Base-by-base conservation (phyloP, 805 yeast genomes). In the Zygosaccharomyces gambellarensis region DNA sequence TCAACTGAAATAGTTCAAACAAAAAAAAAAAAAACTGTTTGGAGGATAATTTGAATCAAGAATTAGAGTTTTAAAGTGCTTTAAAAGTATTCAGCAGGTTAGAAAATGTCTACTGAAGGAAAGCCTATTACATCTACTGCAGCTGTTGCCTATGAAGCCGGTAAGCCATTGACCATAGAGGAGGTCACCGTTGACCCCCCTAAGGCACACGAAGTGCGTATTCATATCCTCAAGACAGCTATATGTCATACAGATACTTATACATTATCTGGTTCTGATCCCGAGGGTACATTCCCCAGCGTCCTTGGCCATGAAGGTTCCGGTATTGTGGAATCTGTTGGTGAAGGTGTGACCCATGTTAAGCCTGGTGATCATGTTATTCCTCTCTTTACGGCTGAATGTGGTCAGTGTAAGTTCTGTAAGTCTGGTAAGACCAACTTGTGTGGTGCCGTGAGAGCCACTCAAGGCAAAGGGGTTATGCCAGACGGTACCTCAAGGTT, bases 191-290 rank as follows among this genome's bases (percentile, higher is more conserved):
- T 94, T 39, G 84, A 79, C 22, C 90, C 99, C 22, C 99, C 99
- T 59, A 85, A 81, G 70, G 96, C 97, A 43, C 97, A 94, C 67
- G 99, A 94, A 73, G 98, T 94, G 43, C 85, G 99, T 71, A 87
- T 94, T 69, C 86, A 89, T 71, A 73, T 94, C 50, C 76, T 76
- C 45, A 78, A 86, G 74, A 87, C 97, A 28, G 99, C 97, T 68
- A 96, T 94, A 36, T 94, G 99, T 71, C 99, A 94, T 75, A 94
- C 99, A 31, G 99, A 94, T 69, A 97, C 97, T 36, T 94, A 85
- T 77, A 92, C 98, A 9, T 77, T 94, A 58, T 84, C 95, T 43
- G 99, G 99, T 52, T 79, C 75, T 49, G 99, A 94, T 70, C 94
- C 98, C 48, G 99, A 94, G 73, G 99, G 98, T 61, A 87, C 85